Evolutionary conservation across 192 early-diverging fungal species (phyloP).

Genomic region (Backusella australiensis): DNA sequence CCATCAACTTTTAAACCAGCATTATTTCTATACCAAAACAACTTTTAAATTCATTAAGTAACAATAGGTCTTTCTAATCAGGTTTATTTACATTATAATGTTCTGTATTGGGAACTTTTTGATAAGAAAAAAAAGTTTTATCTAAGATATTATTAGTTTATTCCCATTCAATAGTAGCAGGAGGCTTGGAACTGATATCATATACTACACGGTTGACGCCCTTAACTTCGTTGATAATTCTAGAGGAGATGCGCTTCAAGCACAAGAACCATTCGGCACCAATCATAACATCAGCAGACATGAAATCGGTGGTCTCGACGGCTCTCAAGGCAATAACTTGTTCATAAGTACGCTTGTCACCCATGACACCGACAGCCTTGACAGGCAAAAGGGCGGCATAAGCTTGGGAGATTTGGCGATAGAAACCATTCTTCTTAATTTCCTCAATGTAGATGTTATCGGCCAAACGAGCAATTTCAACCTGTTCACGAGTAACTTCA

Average conservation of each 20-base stretch:
- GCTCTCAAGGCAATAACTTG: constrained; percentile 97
- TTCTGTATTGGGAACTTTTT: background rate
- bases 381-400: constrained; percentile 95
- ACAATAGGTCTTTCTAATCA: constrained; percentile 1
- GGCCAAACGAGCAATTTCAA: constrained; percentile 92
- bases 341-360: constrained; percentile 98
- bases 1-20: background rate
- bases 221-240: constrained; percentile 98
- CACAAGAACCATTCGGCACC: constrained; percentile 45
- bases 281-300: constrained; percentile 88
- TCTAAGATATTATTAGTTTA: constrained; percentile 46
- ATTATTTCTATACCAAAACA: background rate
- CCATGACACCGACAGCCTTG: constrained; percentile 98
- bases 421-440: constrained; percentile 96
- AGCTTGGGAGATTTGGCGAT: constrained; percentile 97
- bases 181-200: constrained; percentile 96
- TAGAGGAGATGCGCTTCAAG: constrained; percentile 89
- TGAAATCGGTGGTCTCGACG: constrained; percentile 95
- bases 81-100: constrained; percentile 3
- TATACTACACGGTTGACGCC: constrained; percentile 98
- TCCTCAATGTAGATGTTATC: constrained; percentile 99
- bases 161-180: constrained; percentile 98
- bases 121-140: background rate
- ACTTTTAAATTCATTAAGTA: background rate
- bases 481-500: constrained; percentile 91